phyloP scores from a whole-genome alignment of 2,329 filamentous ascomycete species.

The Phaeosphaeriaceae sp. region DNA sequence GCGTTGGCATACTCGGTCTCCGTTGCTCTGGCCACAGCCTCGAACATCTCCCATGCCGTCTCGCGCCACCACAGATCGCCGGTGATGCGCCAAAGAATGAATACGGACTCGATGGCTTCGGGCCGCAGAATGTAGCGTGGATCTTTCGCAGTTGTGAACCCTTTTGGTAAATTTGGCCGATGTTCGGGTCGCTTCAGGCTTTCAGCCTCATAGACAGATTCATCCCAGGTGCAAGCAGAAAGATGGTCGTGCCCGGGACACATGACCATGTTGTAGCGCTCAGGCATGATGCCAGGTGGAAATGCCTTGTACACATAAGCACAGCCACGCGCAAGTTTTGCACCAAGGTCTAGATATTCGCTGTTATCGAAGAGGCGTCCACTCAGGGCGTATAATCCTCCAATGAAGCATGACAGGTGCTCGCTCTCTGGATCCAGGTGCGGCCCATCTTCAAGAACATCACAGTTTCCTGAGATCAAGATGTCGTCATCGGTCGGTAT shows the following conservation, averaged over 20 bases:
- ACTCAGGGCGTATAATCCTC: conserved; percentile 67
- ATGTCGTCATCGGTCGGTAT: conserved; percentile 54
- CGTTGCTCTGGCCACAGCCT: conserved; percentile 50
- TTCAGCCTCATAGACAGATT: conserved; percentile 55
- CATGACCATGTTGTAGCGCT: conserved; percentile 61
- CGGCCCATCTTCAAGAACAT: conserved; percentile 37
- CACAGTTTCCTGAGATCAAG: conserved; percentile 55
- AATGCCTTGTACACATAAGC: conserved; percentile 66
- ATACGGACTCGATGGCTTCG: conserved; percentile 66
- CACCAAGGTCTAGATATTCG: conserved; percentile 61
- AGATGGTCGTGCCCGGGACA: conserved; percentile 48
- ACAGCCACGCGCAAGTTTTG: conserved; percentile 66
- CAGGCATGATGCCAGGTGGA: conserved; percentile 67
- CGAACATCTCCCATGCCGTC: conserved; percentile 57
- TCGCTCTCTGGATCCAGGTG: conserved; percentile 58
- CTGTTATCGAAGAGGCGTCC: conserved; percentile 62
- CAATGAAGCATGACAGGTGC: conserved; percentile 67
- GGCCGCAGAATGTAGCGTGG: conserved; percentile 56
- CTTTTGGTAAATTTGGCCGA: conserved; percentile 44
- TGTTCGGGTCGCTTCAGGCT: conserved; percentile 31
- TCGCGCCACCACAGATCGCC: conserved; percentile 56
- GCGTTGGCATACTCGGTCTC: conserved; percentile 53
- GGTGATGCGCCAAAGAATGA: conserved; percentile 66
- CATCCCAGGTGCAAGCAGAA: conserved; percentile 60
- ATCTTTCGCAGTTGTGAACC: conserved; percentile 53